Evolutionary conservation across 768 basidiomycete genomes (phyloP).

Genomic region (Suillus ampliporus): DNA sequence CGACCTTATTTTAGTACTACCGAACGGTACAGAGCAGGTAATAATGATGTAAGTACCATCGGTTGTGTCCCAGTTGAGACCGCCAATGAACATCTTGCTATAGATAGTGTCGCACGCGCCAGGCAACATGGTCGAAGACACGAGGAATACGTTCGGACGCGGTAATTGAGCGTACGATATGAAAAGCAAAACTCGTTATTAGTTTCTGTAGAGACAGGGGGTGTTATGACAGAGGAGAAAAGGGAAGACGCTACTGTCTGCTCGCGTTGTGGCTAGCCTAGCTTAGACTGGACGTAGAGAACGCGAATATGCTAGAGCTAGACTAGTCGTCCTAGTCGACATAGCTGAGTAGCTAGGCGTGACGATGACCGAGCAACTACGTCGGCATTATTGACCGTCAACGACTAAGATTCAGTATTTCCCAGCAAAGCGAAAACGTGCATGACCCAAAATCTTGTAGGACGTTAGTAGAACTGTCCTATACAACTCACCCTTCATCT

Average conservation of each 20-base stretch:
- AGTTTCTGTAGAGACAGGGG: slow-evolving; percentile 77
- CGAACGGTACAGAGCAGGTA: slow-evolving; percentile 40
- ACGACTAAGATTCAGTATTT: slow-evolving; percentile 34
- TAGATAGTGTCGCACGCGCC: slow-evolving; percentile 40
- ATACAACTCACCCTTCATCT: slow-evolving; percentile 91
- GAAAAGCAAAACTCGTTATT: slow-evolving; percentile 71
- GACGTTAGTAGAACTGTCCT: not conserved
- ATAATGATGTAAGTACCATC: slow-evolving; percentile 77
- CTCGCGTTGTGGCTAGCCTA: slow-evolving; percentile 64
- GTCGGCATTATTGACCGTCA: slow-evolving; percentile 30
- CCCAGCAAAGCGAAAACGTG: slow-evolving; percentile 25
- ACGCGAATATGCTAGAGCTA: slow-evolving; percentile 75
- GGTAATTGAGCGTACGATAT: slow-evolving; percentile 29
- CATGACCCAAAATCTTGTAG: slow-evolving; percentile 5
- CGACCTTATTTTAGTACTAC: slow-evolving; percentile 49
- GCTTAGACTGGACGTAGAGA: slow-evolving; percentile 80
- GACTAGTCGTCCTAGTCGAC: slow-evolving; percentile 67
- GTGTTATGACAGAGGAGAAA: slow-evolving; percentile 62
- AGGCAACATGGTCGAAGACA: slow-evolving; percentile 26
- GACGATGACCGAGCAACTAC: slow-evolving; percentile 51
- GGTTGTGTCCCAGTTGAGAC: slow-evolving; percentile 99
- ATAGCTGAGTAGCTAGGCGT: slow-evolving; percentile 53
- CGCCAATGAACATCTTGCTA: slow-evolving; percentile 99
- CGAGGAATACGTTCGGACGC: slow-evolving; percentile 31
- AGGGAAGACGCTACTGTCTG: slow-evolving; percentile 78